Conservation (phyloP, 176 grass and related monocot genomes). For the Cenchrus americanus region DNA sequence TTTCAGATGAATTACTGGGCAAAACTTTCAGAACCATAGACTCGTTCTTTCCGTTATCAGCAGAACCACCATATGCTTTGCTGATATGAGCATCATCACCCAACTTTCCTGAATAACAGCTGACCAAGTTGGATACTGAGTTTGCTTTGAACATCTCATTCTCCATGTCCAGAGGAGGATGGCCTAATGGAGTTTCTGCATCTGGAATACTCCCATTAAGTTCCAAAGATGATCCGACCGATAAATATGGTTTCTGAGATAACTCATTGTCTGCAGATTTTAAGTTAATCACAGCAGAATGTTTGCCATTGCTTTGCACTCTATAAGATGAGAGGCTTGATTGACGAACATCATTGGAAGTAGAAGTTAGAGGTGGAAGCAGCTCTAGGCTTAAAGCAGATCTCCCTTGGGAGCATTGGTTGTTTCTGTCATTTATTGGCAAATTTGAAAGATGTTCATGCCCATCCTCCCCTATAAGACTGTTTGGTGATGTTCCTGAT, state of each 20-base stretch:
- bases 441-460: conserved; percentile 22
- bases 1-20: conserved; percentile 31
- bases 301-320: conserved; percentile 34
- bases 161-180: conserved; percentile 13
- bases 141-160: conserved; percentile 18
- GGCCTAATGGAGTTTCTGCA: conserved; percentile 38
- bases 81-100: conserved; percentile 6
- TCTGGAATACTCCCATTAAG: conserved; percentile 23
- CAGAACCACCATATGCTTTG: conserved; percentile 19
- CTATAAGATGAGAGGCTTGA: conserved; percentile 28
- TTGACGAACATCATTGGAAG: conserved; percentile 36
- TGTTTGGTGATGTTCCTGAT: conserved; percentile 15
- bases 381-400: conserved; percentile 33
- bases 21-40: conserved; percentile 14
- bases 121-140: not conserved
- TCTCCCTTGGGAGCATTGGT: conserved; percentile 25
- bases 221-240: conserved; percentile 30
- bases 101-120: conserved; percentile 41
- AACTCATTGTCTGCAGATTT: conserved; percentile 31
- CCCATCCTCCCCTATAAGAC: conserved; percentile 22
- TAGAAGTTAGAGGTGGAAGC: conserved; percentile 28
- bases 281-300: conserved; percentile 25
- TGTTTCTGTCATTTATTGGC: conserved; percentile 24
- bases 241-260: conserved; percentile 43
- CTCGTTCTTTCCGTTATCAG: conserved; percentile 21